These are phyloP conservation scores for Cryptococcus sp. DNA, from an alignment of 1,284 basidiomycete species.

Conservation along the genomic window DNA sequence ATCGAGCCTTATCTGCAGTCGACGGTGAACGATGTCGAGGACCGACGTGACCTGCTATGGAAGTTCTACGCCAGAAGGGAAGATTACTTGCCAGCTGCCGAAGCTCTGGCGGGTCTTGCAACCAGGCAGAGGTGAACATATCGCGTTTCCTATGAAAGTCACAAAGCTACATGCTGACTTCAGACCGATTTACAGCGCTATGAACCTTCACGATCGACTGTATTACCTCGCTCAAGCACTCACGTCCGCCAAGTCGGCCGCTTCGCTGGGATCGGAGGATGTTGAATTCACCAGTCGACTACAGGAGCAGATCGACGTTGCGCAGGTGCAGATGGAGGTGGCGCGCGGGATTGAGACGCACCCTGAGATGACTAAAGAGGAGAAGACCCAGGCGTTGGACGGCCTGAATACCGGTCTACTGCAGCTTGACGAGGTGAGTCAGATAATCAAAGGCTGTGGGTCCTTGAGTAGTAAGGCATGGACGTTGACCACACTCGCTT, in stretches of 20 bases:
- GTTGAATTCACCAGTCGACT: constrained; percentile 89
- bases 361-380: constrained; percentile 50
- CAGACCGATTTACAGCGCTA: constrained; percentile 52
- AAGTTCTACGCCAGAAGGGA: constrained; percentile 93
- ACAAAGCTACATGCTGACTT: not conserved
- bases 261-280: constrained; percentile 69
- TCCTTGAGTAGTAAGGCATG: no score
- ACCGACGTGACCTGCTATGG: constrained; percentile 91
- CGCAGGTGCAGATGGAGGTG: constrained; percentile 91
- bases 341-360: constrained; percentile 52
- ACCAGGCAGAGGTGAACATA: constrained; percentile 73
- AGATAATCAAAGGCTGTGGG: no score
- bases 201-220: constrained; percentile 70
- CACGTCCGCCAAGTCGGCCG: constrained; percentile 92
- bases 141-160: not conserved
- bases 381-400: constrained; percentile 64
- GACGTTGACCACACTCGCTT: no score
- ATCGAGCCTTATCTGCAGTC: constrained; percentile 77
- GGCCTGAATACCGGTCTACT: constrained; percentile 59
- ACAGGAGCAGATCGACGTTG: constrained; percentile 95
- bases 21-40: constrained; percentile 38
- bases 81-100: constrained; percentile 79
- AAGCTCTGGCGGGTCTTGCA: constrained; percentile 81
- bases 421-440: constrained; percentile 56
- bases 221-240: constrained; percentile 92